Base-by-base conservation (phyloP, 495 filamentous ascomycete genomes). In the Parachaetomium inaequale region DNA sequence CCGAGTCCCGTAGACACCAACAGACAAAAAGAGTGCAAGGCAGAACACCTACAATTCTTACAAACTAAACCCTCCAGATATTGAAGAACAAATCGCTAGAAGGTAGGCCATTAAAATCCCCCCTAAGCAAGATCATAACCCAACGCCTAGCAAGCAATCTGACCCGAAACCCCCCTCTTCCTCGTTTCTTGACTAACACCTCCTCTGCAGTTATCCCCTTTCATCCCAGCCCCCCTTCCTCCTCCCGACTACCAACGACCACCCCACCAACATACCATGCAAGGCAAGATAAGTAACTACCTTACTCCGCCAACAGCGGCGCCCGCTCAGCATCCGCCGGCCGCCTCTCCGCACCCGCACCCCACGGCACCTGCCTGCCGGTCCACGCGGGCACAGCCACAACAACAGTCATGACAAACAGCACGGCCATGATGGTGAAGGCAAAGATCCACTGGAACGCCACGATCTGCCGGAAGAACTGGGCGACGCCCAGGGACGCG, bases 371-470 rank as follows among this genome's bases (percentile, higher is more conserved):
- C 31, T 78, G 75, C 59, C 71, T 82, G 28, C 87, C 85, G 32
- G 84, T 79, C 62, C 86, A 82, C 58, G 81, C 84, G 7, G 89
- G 87, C 28, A 86, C 72, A 6, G 86, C 87, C 55, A 92, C 78
- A 29, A 83, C 75, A 1, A 88, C 55, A 2, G 87, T 88, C 3
- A 79, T 71, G 11, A 90, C 67, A 68, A 92, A 85, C 55, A 95
- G 82, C 42, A 91, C 71, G 1, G 77, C 85, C 81, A 93, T 92
- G 72, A 95, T 88, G 63, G 84, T 79, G 67, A 95, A 93, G 32
- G 91, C 90, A 70, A 95, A 96, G 73, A 92, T 92, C 92, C 90
- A 95, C 76, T 96, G 92, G 58, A 94, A 75, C 2, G 88, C 85
- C 62, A 93, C 80, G 42, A 85, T 69, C 72, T 89, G 86, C 68